Percentiles rank a stretch among this genome's conserved stretches.
Evolutionary conservation across 2,329 filamentous ascomycete species (phyloP).

Genomic region (Sclerotinia spermophila): DNA sequence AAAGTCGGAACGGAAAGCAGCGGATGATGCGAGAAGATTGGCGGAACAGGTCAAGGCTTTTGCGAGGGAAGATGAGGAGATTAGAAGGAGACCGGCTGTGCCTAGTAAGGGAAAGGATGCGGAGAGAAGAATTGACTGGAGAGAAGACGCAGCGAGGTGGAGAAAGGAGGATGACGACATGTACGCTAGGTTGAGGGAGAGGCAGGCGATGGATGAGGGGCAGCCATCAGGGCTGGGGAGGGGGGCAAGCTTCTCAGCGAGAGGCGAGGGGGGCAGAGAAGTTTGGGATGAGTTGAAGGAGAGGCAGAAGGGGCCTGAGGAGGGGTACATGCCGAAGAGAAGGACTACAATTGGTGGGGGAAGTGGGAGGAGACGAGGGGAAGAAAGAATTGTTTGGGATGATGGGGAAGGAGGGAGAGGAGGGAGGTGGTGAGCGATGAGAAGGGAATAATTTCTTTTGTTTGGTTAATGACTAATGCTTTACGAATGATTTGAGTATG

Average conservation of each 20-base stretch:
- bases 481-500: neutral
- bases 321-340: slow-evolving; percentile 4
- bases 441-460: neutral
- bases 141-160: neutral
- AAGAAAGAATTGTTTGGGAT: slow-evolving; percentile 16
- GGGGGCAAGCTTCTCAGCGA: neutral
- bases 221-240: neutral
- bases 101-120: slow-evolving; percentile 22
- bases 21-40: slow-evolving; percentile 19
- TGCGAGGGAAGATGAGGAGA: slow-evolving; percentile 33
- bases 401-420: slow-evolving; percentile 10
- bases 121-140: slow-evolving; percentile 17
- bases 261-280: neutral
- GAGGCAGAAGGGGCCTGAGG: slow-evolving; percentile 19
- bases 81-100: slow-evolving; percentile 31
- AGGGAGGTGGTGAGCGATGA: neutral
- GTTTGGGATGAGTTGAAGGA: slow-evolving; percentile 23
- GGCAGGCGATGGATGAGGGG: neutral
- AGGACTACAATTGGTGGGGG: slow-evolving; percentile 1
- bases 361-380: neutral
- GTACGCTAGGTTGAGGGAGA: slow-evolving; percentile 5
- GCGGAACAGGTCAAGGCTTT: slow-evolving; percentile 24
- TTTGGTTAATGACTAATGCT: neutral
- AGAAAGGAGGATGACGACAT: neutral
- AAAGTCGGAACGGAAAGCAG: slow-evolving; percentile 17